Evolutionary conservation across 371 early-diverging fungal species (phyloP).

Genomic region (Rhizopus arrhizus): DNA sequence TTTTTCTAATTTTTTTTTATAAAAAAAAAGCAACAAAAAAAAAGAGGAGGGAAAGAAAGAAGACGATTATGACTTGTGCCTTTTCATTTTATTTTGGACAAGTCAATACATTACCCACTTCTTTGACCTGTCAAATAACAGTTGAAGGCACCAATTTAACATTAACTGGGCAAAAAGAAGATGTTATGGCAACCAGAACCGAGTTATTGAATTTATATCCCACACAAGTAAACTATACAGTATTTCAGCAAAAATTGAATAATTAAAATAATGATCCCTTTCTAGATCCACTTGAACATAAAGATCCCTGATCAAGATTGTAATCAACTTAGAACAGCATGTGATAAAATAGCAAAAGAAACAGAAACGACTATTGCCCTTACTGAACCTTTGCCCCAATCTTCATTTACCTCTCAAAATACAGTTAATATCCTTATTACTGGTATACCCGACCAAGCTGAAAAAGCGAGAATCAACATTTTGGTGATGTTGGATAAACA

Average conservation of each 20-base stretch:
- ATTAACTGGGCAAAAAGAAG: slow-evolving; percentile 40
- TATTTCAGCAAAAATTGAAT: background rate
- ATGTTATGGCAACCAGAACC: slow-evolving; percentile 48
- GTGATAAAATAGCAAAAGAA: slow-evolving; percentile 45
- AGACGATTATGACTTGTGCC: slow-evolving; percentile 25
- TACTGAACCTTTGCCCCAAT: slow-evolving; percentile 32
- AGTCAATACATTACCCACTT: slow-evolving; percentile 36
- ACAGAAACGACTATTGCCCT: slow-evolving; percentile 40
- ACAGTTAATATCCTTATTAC: slow-evolving; percentile 41
- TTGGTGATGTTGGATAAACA: slow-evolving; percentile 48
- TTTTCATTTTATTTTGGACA: slow-evolving; percentile 33
- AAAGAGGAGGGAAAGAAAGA: background rate
- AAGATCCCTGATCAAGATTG: slow-evolving; percentile 50
- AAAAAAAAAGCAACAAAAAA: slow-evolving; percentile 7
- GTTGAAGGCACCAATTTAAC: slow-evolving; percentile 48
- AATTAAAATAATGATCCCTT: background rate
- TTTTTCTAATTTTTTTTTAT: slow-evolving; percentile 18
- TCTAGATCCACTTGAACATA: slow-evolving; percentile 41
- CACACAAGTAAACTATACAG: slow-evolving; percentile 39
- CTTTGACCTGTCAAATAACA: slow-evolving; percentile 41
- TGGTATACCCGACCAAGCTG: slow-evolving; percentile 47
- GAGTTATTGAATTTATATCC: slow-evolving; percentile 47
- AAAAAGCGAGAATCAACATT: slow-evolving; percentile 42
- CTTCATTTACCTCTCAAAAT: slow-evolving; percentile 44
- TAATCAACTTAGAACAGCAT: slow-evolving; percentile 20